Evolutionary conservation across 192 early-diverging fungal species (phyloP).

Genomic region (Gonapodya prolifera): DNA sequence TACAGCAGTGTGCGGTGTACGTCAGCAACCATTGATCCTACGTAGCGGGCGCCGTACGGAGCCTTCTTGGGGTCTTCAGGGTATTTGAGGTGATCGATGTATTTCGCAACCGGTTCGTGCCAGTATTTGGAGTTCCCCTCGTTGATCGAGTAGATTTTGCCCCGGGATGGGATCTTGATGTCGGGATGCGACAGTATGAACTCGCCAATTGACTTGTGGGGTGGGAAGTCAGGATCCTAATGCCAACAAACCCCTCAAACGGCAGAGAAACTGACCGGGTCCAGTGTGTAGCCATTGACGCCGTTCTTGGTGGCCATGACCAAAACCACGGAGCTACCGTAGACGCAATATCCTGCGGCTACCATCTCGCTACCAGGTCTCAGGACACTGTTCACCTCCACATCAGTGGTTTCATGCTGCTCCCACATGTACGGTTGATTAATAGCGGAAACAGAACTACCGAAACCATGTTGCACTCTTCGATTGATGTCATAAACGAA

Average conservation of each 20-base stretch:
- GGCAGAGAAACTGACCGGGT: conserved; percentile 31
- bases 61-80: conserved; percentile 47
- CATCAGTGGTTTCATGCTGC: conserved; percentile 8
- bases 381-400: conserved; percentile 61
- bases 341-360: conserved; percentile 94
- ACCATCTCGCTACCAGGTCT: conserved; percentile 83
- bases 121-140: conserved; percentile 93
- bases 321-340: conserved; percentile 69
- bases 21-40: conserved; percentile 98
- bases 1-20: conserved; percentile 90
- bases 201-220: conserved; percentile 65
- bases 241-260: not conserved
- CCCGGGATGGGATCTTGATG: conserved; percentile 55
- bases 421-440: not conserved
- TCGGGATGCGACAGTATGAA: conserved; percentile 96
- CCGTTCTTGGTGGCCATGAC: conserved; percentile 60
- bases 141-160: conserved; percentile 98
- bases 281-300: conserved; percentile 94
- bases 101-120: conserved; percentile 71
- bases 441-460: conserved; percentile 3
- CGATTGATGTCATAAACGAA: not conserved
- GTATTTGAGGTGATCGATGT: conserved; percentile 83
- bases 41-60: conserved; percentile 89
- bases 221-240: not conserved
- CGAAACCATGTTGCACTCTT: conserved; percentile 8